phyloP scores from a whole-genome alignment of 2,329 filamentous ascomycete genomes.

The Ampelomyces quisqualis region DNA sequence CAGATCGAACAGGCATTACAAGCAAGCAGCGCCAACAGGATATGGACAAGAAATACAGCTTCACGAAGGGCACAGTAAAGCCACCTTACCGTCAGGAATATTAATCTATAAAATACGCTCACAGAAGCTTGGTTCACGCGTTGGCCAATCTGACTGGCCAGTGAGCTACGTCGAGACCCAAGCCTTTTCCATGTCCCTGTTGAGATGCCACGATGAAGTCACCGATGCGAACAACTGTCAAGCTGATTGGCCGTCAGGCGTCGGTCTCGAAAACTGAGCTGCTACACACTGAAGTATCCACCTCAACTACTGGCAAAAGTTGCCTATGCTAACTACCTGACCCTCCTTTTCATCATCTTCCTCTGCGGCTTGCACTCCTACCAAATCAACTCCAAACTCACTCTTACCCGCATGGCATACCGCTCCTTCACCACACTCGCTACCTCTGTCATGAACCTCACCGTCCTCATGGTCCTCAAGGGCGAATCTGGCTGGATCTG shows the following conservation, averaged over 20 bases:
- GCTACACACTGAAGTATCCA: no score
- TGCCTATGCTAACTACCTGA: no score
- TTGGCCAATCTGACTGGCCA: background rate
- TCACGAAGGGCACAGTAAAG: conserved; percentile 34
- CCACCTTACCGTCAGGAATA: conserved; percentile 20
- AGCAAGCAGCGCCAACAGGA: conserved; percentile 59
- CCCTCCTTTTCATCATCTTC: conserved; percentile 63
- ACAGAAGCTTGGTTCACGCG: background rate
- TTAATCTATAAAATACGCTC: background rate
- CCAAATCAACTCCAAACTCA: conserved; percentile 49
- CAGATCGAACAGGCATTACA: conserved; percentile 75
- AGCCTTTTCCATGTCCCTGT: conserved; percentile 3
- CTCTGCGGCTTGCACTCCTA: conserved; percentile 58
- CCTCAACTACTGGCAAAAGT: no score
- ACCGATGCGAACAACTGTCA: no score
- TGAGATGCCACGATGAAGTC: no score
- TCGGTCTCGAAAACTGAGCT: no score
- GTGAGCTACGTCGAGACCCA: background rate
- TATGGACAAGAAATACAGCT: conserved; percentile 33
- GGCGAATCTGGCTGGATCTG: conserved; percentile 67
- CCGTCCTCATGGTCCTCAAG: conserved; percentile 58
- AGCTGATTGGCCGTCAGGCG: no score
- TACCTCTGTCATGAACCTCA: conserved; percentile 61
- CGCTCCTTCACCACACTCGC: conserved; percentile 62
- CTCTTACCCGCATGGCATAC: conserved; percentile 55